phyloP scores from a whole-genome alignment of 2,329 filamentous ascomycete species.

The Ophiostoma sp. region DNA sequence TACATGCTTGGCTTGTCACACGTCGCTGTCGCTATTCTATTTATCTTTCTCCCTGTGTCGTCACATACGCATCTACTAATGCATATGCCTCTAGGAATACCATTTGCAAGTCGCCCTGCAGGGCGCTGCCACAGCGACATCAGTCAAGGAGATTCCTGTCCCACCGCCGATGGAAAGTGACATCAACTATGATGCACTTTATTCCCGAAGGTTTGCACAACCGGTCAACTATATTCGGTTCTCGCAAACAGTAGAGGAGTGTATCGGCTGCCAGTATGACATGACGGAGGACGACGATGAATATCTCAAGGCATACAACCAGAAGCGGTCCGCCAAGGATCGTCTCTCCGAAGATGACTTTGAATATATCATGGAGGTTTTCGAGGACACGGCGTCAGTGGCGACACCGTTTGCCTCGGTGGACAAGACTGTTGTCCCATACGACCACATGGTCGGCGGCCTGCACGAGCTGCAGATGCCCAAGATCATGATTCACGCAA shows the following conservation, averaged over 20 bases:
- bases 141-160: slow-evolving; percentile 58
- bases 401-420: slow-evolving; percentile 86
- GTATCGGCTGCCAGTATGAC: slow-evolving; percentile 83
- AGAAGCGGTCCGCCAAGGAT: slow-evolving; percentile 57
- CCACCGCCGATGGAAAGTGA: slow-evolving; percentile 58
- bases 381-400: slow-evolving; percentile 76
- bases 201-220: slow-evolving; percentile 71
- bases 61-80: slow-evolving; percentile 17
- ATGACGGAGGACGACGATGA: slow-evolving; percentile 87
- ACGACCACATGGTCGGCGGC: slow-evolving; percentile 67
- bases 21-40: background rate
- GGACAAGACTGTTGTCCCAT: slow-evolving; percentile 77
- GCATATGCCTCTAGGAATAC: slow-evolving; percentile 62
- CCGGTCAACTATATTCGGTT: slow-evolving; percentile 94
- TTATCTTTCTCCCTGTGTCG: no score
- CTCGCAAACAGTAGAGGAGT: slow-evolving; percentile 96
- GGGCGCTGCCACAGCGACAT: slow-evolving; percentile 48
- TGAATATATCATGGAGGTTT: slow-evolving; percentile 89
- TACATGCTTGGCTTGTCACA: background rate
- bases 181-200: slow-evolving; percentile 83
- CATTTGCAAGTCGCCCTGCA: slow-evolving; percentile 80
- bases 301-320: slow-evolving; percentile 79
- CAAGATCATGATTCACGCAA: slow-evolving; percentile 55
- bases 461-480: slow-evolving; percentile 49
- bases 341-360: slow-evolving; percentile 85